Conservation (phyloP, 1,139 yeast species). For the Yamadazyma oceani region DNA sequence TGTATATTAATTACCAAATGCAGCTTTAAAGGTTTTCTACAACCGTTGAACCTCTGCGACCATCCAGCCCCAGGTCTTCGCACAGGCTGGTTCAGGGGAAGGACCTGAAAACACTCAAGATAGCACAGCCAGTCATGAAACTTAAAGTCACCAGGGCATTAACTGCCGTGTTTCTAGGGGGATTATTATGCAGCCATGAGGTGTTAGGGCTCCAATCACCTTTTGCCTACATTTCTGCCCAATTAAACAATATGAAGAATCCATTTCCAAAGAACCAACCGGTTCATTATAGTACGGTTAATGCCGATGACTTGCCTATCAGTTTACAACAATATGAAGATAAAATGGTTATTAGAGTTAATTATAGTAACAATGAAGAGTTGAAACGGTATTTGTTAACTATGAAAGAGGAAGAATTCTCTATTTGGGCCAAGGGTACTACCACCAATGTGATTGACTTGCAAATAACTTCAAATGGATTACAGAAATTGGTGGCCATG, state of each 20-base stretch:
- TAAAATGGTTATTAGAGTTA: slow-evolving; percentile 51
- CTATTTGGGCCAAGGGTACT: slow-evolving; percentile 36
- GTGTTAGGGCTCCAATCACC: neutral
- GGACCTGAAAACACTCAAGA: no score
- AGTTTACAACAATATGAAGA: slow-evolving; percentile 49
- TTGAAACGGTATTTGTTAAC: slow-evolving; percentile 22
- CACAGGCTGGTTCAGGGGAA: no score
- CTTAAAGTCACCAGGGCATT: no score
- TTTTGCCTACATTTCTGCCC: neutral
- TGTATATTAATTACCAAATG: no score
- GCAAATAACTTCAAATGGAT: slow-evolving; percentile 27
- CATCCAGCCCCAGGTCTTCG: no score
- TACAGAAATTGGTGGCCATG: slow-evolving; percentile 21
- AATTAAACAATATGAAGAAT: neutral
- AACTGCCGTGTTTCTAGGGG: no score
- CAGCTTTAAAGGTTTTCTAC: no score
- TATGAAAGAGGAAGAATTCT: slow-evolving; percentile 14
- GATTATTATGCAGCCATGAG: no score
- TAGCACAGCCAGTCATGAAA: no score
- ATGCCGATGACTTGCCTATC: slow-evolving; percentile 38
- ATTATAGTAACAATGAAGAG: slow-evolving; percentile 18
- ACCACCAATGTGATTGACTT: slow-evolving; percentile 30
- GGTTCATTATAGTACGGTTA: slow-evolving; percentile 19
- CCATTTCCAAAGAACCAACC: no score
- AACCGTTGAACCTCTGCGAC: no score